Base-by-base conservation (phyloP, 192 early-diverging fungal genomes). In the Backusella mclennaniae region DNA sequence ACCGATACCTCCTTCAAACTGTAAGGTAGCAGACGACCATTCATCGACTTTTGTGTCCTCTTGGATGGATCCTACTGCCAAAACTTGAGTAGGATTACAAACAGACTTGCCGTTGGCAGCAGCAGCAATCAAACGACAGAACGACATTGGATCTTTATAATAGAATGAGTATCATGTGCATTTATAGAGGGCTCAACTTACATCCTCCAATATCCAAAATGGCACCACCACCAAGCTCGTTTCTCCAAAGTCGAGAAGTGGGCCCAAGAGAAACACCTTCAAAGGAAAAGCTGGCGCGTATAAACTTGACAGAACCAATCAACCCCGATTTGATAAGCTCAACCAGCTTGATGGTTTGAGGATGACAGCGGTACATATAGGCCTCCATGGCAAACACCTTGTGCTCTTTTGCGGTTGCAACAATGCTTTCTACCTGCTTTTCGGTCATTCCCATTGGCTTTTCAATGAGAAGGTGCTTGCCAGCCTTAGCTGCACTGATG, bases 391-490 rank as follows among this genome's bases (percentile, higher is more conserved):
- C 66, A 68, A 83, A 79, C 11, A 79, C 52, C 6, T 76, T 69
- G 39, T 74, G 35, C 19, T 68, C 73, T n/a, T 74, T 66, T 14
- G 75, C 71, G 11, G 74, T 75, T 6, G 59, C n/a, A n/a, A 83
- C 38, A 21, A 83, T 83, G 4, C n/a, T 35, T 31, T 67, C 31
- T 0, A 77, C 81, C 74, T 83, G 69, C 4, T 39, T 38, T 42
- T 76, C 66, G 53, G 69, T 83, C 81, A 83, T 79, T 26, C 75
- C 78, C 68, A 83, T 77, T 9, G 81, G 81, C 15, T 83, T 83
- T 42, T 83, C 81, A 12, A 84, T 76, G 11, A 92, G 81, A 26
- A 92, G 80, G 68, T 92, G 88, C 56, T 92, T 92, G 8, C 87
- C 85, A 14, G 86, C 84, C n/a, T 89, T 74, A 31, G 91, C 76